Evolutionary conservation across 805 yeast species (phyloP).

Genomic region (Zygosaccharomyces gambellarensis): DNA sequence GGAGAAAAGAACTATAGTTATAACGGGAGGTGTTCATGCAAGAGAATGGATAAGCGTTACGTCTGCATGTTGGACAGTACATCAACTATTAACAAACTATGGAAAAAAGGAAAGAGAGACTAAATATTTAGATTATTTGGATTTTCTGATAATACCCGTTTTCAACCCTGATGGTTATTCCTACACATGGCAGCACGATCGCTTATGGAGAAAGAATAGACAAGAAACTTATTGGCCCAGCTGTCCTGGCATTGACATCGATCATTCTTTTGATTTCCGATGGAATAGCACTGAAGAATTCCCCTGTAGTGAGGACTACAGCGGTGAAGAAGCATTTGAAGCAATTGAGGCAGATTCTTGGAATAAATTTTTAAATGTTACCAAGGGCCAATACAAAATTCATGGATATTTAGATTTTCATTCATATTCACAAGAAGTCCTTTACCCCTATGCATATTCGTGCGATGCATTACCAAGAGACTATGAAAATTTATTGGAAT

Average conservation of each 20-base stretch:
- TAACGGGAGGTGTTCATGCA: constrained; percentile 84
- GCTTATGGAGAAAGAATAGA: constrained; percentile 86
- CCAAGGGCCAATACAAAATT: constrained; percentile 48
- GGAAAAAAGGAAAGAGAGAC: constrained; percentile 41
- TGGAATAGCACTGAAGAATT: constrained; percentile 58
- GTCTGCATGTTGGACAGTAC: constrained; percentile 55
- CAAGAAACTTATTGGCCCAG: constrained; percentile 62
- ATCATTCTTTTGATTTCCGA: constrained; percentile 74
- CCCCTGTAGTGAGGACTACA: constrained; percentile 80
- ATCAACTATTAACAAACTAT: constrained; percentile 44
- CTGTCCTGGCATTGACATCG: constrained; percentile 83
- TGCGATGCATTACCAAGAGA: constrained; percentile 73
- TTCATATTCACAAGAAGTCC: constrained; percentile 77
- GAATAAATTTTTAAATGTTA: constrained; percentile 42
- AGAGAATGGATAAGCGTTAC: constrained; percentile 85
- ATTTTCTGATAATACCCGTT: constrained; percentile 75
- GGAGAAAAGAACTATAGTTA: constrained; percentile 59
- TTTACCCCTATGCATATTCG: constrained; percentile 78
- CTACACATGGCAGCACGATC: constrained; percentile 71
- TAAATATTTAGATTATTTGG: constrained; percentile 51
- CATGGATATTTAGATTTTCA: constrained; percentile 79
- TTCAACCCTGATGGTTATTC: constrained; percentile 89
- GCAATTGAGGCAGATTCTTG: constrained; percentile 53
- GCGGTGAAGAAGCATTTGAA: constrained; percentile 71
- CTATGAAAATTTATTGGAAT: constrained; percentile 71